Conservation (phyloP, 148 eudicot genomes). For the Rhododendron ferrugineum region DNA sequence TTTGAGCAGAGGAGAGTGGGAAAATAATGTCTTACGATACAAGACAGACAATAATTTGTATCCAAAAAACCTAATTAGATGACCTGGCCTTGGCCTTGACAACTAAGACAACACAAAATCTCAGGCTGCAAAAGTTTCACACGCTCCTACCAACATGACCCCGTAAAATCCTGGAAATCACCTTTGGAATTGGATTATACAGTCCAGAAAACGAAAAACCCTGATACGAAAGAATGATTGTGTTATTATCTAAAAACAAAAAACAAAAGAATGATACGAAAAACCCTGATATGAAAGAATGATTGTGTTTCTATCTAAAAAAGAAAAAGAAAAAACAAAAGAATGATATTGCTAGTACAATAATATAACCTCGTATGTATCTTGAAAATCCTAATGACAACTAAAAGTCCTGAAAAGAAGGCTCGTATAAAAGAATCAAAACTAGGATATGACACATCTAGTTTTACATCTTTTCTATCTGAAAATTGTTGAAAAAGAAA, state of each 20-base stretch:
- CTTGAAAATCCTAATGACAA: background rate
- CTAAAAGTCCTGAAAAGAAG: background rate
- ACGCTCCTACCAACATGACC: background rate
- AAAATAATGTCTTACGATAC: background rate
- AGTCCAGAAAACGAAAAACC: background rate
- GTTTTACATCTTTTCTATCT: background rate
- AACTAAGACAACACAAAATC: background rate
- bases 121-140: background rate
- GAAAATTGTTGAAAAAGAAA: background rate
- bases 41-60: background rate
- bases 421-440: background rate
- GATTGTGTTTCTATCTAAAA: background rate
- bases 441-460: background rate
- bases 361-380: background rate
- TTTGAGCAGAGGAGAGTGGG: background rate
- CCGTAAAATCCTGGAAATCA: background rate
- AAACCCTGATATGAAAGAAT: background rate
- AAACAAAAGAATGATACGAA: background rate
- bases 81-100: background rate
- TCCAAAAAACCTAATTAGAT: background rate
- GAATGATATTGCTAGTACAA: too few relatives aligned
- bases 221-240: background rate
- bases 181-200: background rate
- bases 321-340: background rate
- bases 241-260: background rate